Conservation (phyloP, 768 basidiomycete species). For the Mrakia gelida region DNA sequence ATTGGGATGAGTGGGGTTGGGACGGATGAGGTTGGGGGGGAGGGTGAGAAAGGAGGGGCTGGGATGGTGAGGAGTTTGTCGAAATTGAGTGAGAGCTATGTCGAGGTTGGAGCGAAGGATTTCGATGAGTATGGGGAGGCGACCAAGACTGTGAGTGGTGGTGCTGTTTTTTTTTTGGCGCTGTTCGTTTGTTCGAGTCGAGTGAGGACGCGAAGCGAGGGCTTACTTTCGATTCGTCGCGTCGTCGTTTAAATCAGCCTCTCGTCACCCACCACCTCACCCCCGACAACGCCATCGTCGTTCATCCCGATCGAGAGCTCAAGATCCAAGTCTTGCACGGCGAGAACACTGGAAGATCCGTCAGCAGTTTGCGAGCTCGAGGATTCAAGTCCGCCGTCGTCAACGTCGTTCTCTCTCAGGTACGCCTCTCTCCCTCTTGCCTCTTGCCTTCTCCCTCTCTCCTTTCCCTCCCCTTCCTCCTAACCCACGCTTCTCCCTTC, state of each 20-base stretch:
- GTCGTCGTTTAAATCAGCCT: background rate
- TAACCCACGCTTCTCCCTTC: constrained; percentile 12
- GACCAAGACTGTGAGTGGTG: constrained; percentile 8
- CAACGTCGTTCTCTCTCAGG: background rate
- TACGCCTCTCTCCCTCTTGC: constrained; percentile 45
- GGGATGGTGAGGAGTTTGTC: constrained; percentile 26
- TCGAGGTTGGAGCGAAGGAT: constrained; percentile 29
- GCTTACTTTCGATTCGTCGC: no score
- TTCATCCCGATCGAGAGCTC: constrained; percentile 28
- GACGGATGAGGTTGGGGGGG: constrained; percentile 26
- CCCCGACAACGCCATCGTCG: constrained; percentile 13
- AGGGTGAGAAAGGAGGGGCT: constrained; percentile 16
- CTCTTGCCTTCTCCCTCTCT: constrained; percentile 10
- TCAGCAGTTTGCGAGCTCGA: background rate
- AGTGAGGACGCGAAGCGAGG: background rate
- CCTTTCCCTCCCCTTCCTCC: constrained; percentile 15
- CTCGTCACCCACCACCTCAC: constrained; percentile 29
- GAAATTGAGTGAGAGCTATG: constrained; percentile 1
- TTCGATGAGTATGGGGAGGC: constrained; percentile 27
- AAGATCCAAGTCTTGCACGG: constrained; percentile 29
- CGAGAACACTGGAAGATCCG: constrained; percentile 11
- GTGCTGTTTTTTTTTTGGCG: background rate
- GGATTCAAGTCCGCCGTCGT: constrained; percentile 17
- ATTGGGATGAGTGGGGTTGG: constrained; percentile 29
- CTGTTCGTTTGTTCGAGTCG: background rate